Conservation (phyloP, 2,329 filamentous ascomycete species). For the Cordyceps farinosa region DNA sequence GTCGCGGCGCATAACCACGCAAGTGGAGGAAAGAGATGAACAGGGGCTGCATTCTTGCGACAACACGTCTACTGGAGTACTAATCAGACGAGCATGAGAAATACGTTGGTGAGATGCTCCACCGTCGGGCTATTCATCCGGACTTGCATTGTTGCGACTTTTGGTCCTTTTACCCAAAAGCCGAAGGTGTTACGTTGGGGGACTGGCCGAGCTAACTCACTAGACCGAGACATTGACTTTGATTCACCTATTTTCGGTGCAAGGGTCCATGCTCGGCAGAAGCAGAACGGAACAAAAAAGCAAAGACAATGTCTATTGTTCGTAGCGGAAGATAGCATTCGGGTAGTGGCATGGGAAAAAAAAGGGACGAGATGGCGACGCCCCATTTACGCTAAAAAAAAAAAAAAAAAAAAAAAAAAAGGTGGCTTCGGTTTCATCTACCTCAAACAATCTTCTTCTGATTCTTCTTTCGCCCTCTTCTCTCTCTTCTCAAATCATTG, state of each 20-base stretch:
- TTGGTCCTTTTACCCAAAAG: too few relatives aligned
- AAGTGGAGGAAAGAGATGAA: constrained; percentile 14
- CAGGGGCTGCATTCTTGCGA: constrained; percentile 11
- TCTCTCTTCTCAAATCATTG: not conserved
- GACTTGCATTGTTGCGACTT: not conserved
- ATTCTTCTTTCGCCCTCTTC: not conserved
- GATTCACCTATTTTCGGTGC: constrained; percentile 16
- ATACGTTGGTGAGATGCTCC: not conserved
- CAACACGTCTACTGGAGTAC: not conserved
- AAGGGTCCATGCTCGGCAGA: not conserved
- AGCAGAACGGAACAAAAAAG: not conserved
- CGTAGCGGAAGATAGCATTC: not conserved
- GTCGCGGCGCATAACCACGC: not conserved
- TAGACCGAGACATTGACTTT: constrained; percentile 7
- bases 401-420: not conserved
- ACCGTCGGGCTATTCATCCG: not conserved
- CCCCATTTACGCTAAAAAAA: not conserved
- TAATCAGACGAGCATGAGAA: not conserved
- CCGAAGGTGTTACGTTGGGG: too few relatives aligned
- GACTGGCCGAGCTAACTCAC: too few relatives aligned
- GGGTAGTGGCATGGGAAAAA: too few relatives aligned
- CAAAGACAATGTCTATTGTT: not conserved
- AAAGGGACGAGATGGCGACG: not conserved
- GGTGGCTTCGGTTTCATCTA: constrained; percentile 9
- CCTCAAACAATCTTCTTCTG: not conserved